Base-by-base conservation (phyloP, 768 basidiomycete genomes). In the Leccinellum albellum region DNA sequence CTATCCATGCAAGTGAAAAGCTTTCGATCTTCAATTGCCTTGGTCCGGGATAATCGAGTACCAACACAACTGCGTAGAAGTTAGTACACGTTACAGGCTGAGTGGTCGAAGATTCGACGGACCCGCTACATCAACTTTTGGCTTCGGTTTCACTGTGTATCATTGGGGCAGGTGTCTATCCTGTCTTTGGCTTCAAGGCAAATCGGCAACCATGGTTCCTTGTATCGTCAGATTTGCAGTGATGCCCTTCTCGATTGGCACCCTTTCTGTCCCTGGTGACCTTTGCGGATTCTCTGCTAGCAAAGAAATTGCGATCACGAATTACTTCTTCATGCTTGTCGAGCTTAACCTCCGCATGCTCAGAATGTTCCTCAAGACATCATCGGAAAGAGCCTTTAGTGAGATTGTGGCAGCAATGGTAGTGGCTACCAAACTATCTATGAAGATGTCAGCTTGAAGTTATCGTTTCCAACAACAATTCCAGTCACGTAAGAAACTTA, bases 331-430 rank as follows among this genome's bases (percentile, higher is more conserved):
- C 17, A 10, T 14, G 35, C 4, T 51, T 47, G 4, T 55, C 58
- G 6, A 3, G 15, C 49, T 53, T 49, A 21, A 26, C n/a, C 56
- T 33, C 21, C 4, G 21, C 17, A 8, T 17, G 56, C 32, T 54
- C 28, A 4, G 40, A 23, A 28, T 4, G 50, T 24, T 55, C 32
- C 51, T 65, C 53, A 14, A 42, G 49, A 29, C 42, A 4, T 35
- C 37, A 17, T 59, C 60, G 5, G 60, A 1, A 14, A 32, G 49
- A 15, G 66, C 59, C 44, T 60, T 63, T 4, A 48, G 45, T n/a
- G n/a, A n/a, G n/a, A n/a, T n/a, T n/a, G n/a, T n/a, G n/a, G n/a
- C n/a, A n/a, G n/a, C n/a, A n/a, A n/a, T n/a, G n/a, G n/a, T n/a
- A n/a, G n/a, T n/a, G n/a, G n/a, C n/a, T n/a, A n/a, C n/a, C n/a